Conservation (phyloP, 805 yeast species). For the Myxozyma mucilagina region DNA sequence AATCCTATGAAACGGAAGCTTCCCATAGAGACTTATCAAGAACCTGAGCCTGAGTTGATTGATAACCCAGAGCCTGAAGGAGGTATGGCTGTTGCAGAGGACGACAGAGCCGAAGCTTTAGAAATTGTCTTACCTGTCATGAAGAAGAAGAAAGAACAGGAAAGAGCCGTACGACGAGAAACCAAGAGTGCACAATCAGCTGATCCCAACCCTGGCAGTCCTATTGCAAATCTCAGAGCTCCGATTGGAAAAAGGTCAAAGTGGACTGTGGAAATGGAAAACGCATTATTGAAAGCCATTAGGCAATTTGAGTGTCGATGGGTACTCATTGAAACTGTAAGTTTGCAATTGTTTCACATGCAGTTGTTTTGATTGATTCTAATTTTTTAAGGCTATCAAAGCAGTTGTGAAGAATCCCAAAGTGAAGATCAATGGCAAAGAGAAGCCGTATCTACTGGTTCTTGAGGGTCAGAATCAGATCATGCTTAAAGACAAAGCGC, state of each 20-base stretch:
- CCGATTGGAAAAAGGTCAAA: neutral
- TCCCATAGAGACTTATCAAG: neutral
- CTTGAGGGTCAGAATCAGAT: constrained; percentile 22
- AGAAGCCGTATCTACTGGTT: neutral
- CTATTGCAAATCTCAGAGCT: neutral
- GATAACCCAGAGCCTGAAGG: neutral
- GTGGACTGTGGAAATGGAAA: constrained; percentile 25
- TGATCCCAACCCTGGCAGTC: neutral
- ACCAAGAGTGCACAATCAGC: neutral
- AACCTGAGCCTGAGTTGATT: neutral
- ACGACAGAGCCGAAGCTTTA: neutral
- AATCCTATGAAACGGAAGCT: neutral
- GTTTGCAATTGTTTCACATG: neutral
- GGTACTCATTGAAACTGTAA: constrained; percentile 12
- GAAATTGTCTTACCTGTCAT: neutral
- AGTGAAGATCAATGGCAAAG: neutral
- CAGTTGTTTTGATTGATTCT: neutral
- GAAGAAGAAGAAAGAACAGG: neutral
- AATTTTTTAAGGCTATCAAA: neutral
- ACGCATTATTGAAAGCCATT: constrained; percentile 9
- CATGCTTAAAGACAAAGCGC: constrained; percentile 28
- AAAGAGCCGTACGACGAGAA: neutral
- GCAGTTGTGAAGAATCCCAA: neutral
- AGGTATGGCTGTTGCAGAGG: neutral
- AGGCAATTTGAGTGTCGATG: constrained; percentile 4